Conservation (phyloP, 345 rosid genomes). For the Pugionium dolabratum region DNA sequence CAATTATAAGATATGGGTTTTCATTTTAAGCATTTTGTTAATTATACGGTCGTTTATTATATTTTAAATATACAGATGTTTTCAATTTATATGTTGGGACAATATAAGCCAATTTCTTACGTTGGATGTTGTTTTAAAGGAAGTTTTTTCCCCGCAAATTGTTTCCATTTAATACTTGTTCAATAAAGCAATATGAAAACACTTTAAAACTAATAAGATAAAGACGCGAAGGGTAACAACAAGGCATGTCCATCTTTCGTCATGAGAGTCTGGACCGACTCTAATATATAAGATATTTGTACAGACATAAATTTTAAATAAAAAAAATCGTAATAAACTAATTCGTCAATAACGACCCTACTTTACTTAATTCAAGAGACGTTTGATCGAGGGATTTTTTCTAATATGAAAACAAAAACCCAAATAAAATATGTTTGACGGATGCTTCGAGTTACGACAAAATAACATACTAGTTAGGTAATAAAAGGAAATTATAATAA, state of each 20-base stretch:
- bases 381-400: conserved; percentile 23
- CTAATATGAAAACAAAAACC: conserved; percentile 1
- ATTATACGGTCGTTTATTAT: background rate
- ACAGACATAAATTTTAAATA: background rate
- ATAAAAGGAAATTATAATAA: conserved; percentile 1
- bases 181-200: conserved; percentile 30
- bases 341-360: conserved; percentile 36
- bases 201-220: conserved; percentile 31
- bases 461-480: background rate
- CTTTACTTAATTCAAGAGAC: conserved; percentile 32
- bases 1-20: background rate
- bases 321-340: conserved; percentile 2
- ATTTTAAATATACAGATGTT: conserved; percentile 49
- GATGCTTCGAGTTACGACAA: conserved; percentile 28
- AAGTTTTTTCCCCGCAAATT: conserved; percentile 1
- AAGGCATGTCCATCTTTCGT: conserved; percentile 40
- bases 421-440: conserved; percentile 38
- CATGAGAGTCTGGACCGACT: conserved; percentile 40
- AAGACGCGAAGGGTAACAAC: conserved; percentile 32
- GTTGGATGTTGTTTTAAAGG: background rate
- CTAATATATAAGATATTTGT: background rate
- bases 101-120: conserved; percentile 11
- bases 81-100: conserved; percentile 51
- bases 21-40: background rate
- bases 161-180: conserved; percentile 27